These are phyloP conservation scores for Penicillium nucicola DNA, from an alignment of 495 filamentous ascomycete species.

Conservation along the genomic window DNA sequence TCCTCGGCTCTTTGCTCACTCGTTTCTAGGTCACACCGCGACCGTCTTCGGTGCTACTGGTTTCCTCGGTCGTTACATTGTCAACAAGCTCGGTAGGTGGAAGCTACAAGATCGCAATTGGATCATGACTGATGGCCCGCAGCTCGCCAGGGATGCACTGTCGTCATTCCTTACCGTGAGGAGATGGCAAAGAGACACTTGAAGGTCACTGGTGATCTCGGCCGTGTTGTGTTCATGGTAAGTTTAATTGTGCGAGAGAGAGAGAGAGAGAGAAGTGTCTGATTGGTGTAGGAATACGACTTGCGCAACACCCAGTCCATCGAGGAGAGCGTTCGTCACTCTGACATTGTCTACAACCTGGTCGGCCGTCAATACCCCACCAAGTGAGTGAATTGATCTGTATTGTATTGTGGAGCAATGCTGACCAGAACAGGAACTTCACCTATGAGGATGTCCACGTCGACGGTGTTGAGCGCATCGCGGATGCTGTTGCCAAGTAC, in stretches of 20 bases:
- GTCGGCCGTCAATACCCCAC: slow-evolving; percentile 92
- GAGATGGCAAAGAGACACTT: slow-evolving; percentile 97
- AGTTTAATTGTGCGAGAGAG: slow-evolving; percentile 6
- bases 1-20: slow-evolving; percentile 22
- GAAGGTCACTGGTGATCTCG: slow-evolving; percentile 91
- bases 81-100: slow-evolving; percentile 82
- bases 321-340: slow-evolving; percentile 94
- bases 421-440: slow-evolving; percentile 72
- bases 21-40: slow-evolving; percentile 74
- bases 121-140: slow-evolving; percentile 31
- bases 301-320: slow-evolving; percentile 93
- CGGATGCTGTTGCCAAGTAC: slow-evolving; percentile 95
- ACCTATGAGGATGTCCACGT: slow-evolving; percentile 88
- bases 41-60: slow-evolving; percentile 98
- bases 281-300: slow-evolving; percentile 74
- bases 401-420: slow-evolving; percentile 1
- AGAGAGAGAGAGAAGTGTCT: too few relatives aligned
- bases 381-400: slow-evolving; percentile 60
- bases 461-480: slow-evolving; percentile 92
- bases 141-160: slow-evolving; percentile 90
- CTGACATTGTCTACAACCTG: slow-evolving; percentile 95
- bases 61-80: slow-evolving; percentile 94
- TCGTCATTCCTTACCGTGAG: slow-evolving; percentile 90
- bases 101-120: slow-evolving; percentile 5
- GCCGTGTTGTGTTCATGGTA: slow-evolving; percentile 81